Percentiles rank a stretch among this genome's conserved stretches.
These are phyloP conservation scores for Musa acuminata DNA, from an alignment of 176 grass and related monocot genomes.

Conservation along the genomic window DNA sequence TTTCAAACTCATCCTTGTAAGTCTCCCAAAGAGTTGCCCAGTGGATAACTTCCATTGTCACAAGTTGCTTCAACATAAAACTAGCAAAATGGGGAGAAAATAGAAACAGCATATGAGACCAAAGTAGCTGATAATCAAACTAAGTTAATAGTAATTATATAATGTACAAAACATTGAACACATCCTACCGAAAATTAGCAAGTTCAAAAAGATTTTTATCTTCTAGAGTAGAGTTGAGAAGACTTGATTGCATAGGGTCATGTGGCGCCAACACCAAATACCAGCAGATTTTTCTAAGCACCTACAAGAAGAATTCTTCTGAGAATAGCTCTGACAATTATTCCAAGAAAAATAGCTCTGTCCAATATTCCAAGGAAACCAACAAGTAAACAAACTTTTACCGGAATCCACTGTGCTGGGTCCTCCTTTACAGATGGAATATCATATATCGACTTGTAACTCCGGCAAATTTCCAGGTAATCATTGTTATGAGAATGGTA, in stretches of 20 bases:
- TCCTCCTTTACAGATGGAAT: constrained; percentile 89
- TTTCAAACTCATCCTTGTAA: constrained; percentile 63
- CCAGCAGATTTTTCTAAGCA: constrained; percentile 97
- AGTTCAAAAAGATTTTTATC: constrained; percentile 95
- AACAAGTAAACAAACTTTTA: constrained; percentile 22
- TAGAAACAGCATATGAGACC: not conserved
- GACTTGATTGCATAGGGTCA: constrained; percentile 90
- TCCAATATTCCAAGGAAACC: not conserved
- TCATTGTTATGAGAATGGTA: constrained; percentile 84
- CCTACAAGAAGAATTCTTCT: constrained; percentile 31
- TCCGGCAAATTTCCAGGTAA: constrained; percentile 84
- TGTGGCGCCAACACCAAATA: constrained; percentile 71
- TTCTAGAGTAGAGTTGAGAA: constrained; percentile 81
- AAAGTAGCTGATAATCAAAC: not conserved
- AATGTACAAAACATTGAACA: not conserved
- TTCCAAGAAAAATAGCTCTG: not conserved
- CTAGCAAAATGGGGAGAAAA: constrained; percentile 15
- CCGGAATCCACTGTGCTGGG: constrained; percentile 67
- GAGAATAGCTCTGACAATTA: not conserved
- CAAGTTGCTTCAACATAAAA: constrained; percentile 68
- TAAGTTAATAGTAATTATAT: not conserved
- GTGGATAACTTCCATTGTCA: constrained; percentile 96
- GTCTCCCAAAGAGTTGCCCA: constrained; percentile 80
- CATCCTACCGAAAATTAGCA: constrained; percentile 62
- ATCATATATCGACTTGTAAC: constrained; percentile 91